phyloP scores from a whole-genome alignment of 805 yeast genomes.

The Cyberlindnera suaveolens region DNA sequence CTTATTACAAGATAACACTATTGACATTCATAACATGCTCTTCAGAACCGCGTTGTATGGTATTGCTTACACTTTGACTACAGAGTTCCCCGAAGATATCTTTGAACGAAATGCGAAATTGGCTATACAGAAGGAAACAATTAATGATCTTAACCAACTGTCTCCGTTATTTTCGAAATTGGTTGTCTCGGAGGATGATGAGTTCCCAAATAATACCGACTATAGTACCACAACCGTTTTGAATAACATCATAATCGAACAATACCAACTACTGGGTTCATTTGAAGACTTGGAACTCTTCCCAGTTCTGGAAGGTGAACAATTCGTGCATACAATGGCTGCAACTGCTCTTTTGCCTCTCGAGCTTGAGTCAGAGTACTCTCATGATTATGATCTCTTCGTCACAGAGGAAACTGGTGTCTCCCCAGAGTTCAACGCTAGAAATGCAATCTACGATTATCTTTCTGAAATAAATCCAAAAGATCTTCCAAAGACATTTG shows the following conservation, averaged over 20 bases:
- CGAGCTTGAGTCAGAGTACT: constrained; percentile 41
- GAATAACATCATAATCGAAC: constrained; percentile 25
- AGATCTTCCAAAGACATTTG: constrained; percentile 28
- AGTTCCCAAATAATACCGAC: constrained; percentile 14
- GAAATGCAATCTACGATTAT: constrained; percentile 58
- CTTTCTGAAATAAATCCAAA: constrained; percentile 40
- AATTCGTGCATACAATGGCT: constrained; percentile 12
- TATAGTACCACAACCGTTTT: constrained; percentile 10
- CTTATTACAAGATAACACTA: constrained; percentile 4
- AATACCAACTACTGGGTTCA: constrained; percentile 28
- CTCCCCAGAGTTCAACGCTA: constrained; percentile 42
- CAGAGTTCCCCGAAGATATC: constrained; percentile 21
- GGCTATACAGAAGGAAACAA: constrained; percentile 7
- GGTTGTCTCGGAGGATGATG: constrained; percentile 10
- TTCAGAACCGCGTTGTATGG: constrained; percentile 13
- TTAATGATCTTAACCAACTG: constrained; percentile 10
- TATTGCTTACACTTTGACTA: constrained; percentile 11
- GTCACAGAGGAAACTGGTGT: constrained; percentile 74
- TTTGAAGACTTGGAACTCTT: constrained; percentile 7
- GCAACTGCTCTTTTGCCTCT: constrained; percentile 13
- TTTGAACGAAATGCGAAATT: constrained; percentile 12
- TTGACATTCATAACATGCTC: constrained; percentile 8
- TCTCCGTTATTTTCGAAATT: constrained; percentile 8
- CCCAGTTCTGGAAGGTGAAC: background rate
- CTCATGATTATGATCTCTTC: constrained; percentile 57